Percentiles rank a stretch among this genome's conserved stretches.
These are phyloP conservation scores for Wickerhamomyces tratensis DNA, from an alignment of 805 yeast genomes.

Conservation along the genomic window DNA sequence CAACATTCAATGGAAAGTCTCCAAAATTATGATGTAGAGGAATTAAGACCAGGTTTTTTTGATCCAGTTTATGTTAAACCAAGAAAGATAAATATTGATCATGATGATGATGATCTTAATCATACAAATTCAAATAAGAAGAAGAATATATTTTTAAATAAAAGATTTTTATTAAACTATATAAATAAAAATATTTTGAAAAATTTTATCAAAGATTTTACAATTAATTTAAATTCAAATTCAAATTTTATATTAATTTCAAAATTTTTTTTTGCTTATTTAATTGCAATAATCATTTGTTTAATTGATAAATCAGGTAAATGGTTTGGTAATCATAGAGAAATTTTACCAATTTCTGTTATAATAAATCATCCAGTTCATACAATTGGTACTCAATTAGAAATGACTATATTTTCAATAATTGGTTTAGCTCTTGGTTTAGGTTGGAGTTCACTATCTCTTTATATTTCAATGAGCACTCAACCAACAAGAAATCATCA, in stretches of 20 bases:
- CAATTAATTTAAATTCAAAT: neutral
- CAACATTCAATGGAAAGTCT: constrained; percentile 21
- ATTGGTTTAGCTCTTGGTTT: constrained; percentile 31
- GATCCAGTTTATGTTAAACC: constrained; percentile 32
- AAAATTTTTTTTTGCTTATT: constrained; percentile 30
- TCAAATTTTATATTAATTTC: neutral
- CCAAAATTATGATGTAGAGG: constrained; percentile 29
- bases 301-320: constrained; percentile 24
- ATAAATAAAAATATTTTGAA: neutral
- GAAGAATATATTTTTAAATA: too few relatives aligned
- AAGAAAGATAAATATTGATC: neutral
- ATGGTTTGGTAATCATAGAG: constrained; percentile 34
- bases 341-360: constrained; percentile 31
- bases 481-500: constrained; percentile 29
- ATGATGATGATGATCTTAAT: neutral
- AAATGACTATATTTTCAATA: constrained; percentile 30
- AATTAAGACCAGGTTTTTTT: constrained; percentile 37
- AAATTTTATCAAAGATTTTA: neutral
- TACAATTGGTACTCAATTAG: constrained; percentile 35
- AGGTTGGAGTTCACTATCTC: constrained; percentile 34
- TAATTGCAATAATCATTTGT: constrained; percentile 29
- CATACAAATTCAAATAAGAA: neutral
- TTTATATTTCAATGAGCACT: constrained; percentile 31
- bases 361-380: constrained; percentile 38
- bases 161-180: neutral